Conservation (phyloP, 257 asterid species). For the Solanum arcanum region DNA sequence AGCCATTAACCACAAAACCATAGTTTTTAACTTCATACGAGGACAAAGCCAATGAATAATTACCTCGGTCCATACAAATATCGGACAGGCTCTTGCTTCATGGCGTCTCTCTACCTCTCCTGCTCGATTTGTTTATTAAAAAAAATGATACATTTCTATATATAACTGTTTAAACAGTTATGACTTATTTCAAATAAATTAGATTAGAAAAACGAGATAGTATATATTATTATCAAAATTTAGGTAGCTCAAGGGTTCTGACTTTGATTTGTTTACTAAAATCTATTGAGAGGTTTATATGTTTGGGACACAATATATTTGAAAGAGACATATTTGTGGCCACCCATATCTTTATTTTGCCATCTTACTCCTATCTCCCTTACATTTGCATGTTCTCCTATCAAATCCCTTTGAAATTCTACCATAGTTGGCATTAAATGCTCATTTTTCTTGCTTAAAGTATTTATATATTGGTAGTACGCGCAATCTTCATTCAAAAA, state of each 20-base stretch:
- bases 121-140: not conserved
- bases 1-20: conserved; percentile 26
- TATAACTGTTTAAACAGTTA: not conserved
- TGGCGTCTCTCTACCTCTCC: conserved; percentile 24
- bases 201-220: no score
- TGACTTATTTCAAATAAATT: not conserved
- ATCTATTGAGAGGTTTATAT: conserved; percentile 8
- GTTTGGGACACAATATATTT: conserved; percentile 13
- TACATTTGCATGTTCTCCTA: conserved; percentile 55
- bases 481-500: not conserved
- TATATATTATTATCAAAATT: not conserved
- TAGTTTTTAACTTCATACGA: conserved; percentile 4
- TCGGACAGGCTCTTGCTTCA: conserved; percentile 60
- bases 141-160: no score
- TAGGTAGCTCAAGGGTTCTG: not conserved
- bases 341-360: conserved; percentile 35
- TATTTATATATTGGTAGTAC: not conserved
- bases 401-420: conserved; percentile 1
- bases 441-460: conserved; percentile 3
- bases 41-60: conserved; percentile 34
- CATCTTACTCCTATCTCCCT: conserved; percentile 30
- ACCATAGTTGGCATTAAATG: conserved; percentile 39
- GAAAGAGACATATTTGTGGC: conserved; percentile 40
- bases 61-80: conserved; percentile 42
- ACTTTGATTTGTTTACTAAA: not conserved